Evolutionary conservation across 768 basidiomycete genomes (phyloP).

Genomic region (Phaeolepiota aurea): DNA sequence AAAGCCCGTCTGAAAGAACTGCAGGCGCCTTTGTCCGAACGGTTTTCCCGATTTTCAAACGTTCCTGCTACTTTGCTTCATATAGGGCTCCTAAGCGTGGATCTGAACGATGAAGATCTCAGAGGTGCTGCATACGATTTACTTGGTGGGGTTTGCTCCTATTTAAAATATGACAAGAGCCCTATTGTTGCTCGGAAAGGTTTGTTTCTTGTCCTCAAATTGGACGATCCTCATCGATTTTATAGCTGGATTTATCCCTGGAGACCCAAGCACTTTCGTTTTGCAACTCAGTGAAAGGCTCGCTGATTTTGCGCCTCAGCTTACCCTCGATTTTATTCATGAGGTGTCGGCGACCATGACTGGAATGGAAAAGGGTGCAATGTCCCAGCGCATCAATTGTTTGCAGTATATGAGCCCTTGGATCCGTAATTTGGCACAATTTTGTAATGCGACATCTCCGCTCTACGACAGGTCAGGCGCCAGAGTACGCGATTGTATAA

Average conservation of each 20-base stretch:
- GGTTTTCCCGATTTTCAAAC: constrained; percentile 74
- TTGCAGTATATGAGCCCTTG: constrained; percentile 83
- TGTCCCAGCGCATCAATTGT: constrained; percentile 59
- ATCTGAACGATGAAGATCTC: constrained; percentile 67
- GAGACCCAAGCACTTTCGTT: constrained; percentile 55
- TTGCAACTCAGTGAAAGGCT: constrained; percentile 62
- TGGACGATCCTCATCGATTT: constrained; percentile 1
- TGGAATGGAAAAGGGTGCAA: constrained; percentile 29
- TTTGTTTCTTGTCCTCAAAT: constrained; percentile 16
- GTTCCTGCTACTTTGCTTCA: constrained; percentile 84
- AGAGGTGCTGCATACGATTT: constrained; percentile 75
- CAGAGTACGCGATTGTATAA: constrained; percentile 71
- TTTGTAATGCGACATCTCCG: constrained; percentile 59
- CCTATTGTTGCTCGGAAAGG: constrained; percentile 67
- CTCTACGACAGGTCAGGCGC: constrained; percentile 68
- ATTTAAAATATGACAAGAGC: constrained; percentile 69
- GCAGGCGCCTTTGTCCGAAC: constrained; percentile 43
- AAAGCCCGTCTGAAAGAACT: constrained; percentile 61
- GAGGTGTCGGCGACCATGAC: constrained; percentile 69
- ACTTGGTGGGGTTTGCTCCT: constrained; percentile 65
- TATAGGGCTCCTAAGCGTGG: constrained; percentile 73
- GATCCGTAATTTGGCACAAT: constrained; percentile 73
- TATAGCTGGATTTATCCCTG: constrained; percentile 63
- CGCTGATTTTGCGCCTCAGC: constrained; percentile 65
- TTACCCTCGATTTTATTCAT: constrained; percentile 85